Evolutionary conservation across 208 protist species (phyloP).

Genomic region (Crithidia thermophila): DNA sequence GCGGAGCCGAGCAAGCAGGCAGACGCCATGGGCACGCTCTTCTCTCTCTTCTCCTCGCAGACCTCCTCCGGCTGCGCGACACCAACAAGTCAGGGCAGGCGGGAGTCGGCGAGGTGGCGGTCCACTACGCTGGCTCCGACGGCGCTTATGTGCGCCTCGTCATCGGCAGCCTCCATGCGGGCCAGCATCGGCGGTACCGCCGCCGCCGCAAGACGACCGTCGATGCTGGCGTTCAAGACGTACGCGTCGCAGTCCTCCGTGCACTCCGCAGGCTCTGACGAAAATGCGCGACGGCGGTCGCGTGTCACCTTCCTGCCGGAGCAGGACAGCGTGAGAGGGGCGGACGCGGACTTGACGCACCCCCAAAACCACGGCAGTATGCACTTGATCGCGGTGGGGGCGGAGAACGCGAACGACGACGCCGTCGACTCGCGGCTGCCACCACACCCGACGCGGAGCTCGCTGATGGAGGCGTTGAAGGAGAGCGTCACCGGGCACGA

Average conservation of each 20-base stretch:
- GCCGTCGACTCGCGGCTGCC: neutral
- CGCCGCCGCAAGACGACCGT: no score
- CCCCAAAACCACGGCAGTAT: neutral
- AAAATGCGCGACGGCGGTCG: neutral
- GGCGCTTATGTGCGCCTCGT: neutral
- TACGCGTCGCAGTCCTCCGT: no score
- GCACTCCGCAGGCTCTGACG: neutral
- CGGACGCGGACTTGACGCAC: neutral
- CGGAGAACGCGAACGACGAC: neutral
- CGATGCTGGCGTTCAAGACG: no score
- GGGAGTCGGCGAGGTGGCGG: neutral
- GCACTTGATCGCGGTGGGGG: neutral
- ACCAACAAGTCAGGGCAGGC: neutral
- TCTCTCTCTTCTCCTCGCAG: neutral
- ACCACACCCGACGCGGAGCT: neutral
- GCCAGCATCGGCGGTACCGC: no score
- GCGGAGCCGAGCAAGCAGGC: neutral
- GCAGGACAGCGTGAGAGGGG: no score
- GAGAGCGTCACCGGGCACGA: neutral
- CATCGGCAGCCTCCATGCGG: neutral
- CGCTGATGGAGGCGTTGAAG: neutral
- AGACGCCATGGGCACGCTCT: neutral
- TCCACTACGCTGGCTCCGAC: conserved; percentile 2
- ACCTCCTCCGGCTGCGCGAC: neutral
- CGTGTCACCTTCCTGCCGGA: conserved; percentile 1